Conservation (phyloP, 768 basidiomycete genomes). For the Udeniomyces megalosporus region DNA sequence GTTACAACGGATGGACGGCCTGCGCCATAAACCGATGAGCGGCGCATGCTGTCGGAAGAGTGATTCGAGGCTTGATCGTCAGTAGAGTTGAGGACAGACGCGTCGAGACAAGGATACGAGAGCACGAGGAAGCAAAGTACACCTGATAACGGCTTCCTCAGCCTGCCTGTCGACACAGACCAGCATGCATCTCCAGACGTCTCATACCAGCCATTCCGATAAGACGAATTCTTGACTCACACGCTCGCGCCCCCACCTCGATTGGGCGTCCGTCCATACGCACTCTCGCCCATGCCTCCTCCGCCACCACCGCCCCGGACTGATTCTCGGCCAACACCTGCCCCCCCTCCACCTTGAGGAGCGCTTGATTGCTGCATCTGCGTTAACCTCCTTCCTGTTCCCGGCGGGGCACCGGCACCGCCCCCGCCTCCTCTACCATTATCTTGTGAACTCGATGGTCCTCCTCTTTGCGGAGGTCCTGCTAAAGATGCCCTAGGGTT, state of each 20-base stretch:
- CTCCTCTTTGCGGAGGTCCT: neutral
- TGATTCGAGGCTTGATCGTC: too few relatives aligned
- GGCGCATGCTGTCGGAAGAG: constrained; percentile 19
- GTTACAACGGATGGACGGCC: constrained; percentile 33
- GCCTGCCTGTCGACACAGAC: too few relatives aligned
- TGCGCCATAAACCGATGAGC: constrained; percentile 4
- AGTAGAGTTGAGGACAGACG: too few relatives aligned
- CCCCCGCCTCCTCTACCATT: neutral
- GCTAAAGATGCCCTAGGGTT: constrained; percentile 12
- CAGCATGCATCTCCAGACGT: too few relatives aligned
- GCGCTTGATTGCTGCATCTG: constrained; percentile 5
- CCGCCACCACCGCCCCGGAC: constrained; percentile 30
- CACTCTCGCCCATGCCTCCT: constrained; percentile 28
- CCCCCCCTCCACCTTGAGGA: neutral
- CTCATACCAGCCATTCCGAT: too few relatives aligned
- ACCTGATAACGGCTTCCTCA: too few relatives aligned
- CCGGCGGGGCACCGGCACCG: neutral
- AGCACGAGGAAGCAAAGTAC: too few relatives aligned
- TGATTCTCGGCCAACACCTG: neutral
- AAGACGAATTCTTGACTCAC: neutral
- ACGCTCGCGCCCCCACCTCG: constrained; percentile 1
- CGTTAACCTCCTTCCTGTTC: neutral
- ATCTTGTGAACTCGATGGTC: constrained; percentile 9
- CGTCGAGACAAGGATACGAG: too few relatives aligned
- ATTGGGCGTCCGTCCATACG: constrained; percentile 49